A percentile compares a stretch with the other conserved stretches of the same genome.
These are phyloP conservation scores for Oehlia diaphana DNA, from an alignment of 192 early-diverging fungal genomes.

Conservation along the genomic window DNA sequence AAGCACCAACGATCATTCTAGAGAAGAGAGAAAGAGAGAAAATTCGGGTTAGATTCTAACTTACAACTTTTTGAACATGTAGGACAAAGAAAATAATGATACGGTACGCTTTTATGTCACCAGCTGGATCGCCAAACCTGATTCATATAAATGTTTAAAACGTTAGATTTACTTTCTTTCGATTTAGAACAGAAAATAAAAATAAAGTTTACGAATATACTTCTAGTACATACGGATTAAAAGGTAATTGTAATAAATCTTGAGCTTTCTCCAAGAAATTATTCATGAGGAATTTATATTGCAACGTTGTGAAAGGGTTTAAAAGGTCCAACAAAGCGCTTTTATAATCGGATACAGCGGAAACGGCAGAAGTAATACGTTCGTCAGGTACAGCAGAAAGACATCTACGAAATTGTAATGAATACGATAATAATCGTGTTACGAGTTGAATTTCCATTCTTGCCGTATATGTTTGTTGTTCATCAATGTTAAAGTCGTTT, in stretches of 20 bases:
- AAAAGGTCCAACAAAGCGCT: neutral
- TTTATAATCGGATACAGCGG: conserved; percentile 19
- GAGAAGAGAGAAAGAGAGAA: neutral
- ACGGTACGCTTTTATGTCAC: conserved; percentile 16
- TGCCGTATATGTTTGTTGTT: neutral
- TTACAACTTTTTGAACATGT: neutral
- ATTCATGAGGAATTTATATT: neutral
- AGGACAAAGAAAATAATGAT: neutral
- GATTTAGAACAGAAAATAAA: neutral
- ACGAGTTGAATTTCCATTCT: neutral
- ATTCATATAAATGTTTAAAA: neutral
- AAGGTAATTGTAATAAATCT: neutral
- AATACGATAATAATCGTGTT: conserved; percentile 5
- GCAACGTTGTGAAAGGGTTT: conserved; percentile 18
- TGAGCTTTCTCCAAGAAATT: conserved; percentile 12
- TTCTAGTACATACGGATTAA: conserved; percentile 8
- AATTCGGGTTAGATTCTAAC: neutral
- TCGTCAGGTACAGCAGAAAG: conserved; percentile 1
- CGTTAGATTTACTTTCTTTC: neutral
- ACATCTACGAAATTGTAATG: conserved; percentile 15
- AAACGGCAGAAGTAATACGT: neutral
- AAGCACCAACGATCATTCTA: neutral
- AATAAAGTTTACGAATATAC: neutral
- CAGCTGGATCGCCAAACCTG: conserved; percentile 4
- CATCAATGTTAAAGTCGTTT: neutral